Percentiles rank a stretch among this genome's conserved stretches.
Evolutionary conservation across 495 filamentous ascomycete genomes (phyloP).

Genomic region (Aspergillus conjunctus): DNA sequence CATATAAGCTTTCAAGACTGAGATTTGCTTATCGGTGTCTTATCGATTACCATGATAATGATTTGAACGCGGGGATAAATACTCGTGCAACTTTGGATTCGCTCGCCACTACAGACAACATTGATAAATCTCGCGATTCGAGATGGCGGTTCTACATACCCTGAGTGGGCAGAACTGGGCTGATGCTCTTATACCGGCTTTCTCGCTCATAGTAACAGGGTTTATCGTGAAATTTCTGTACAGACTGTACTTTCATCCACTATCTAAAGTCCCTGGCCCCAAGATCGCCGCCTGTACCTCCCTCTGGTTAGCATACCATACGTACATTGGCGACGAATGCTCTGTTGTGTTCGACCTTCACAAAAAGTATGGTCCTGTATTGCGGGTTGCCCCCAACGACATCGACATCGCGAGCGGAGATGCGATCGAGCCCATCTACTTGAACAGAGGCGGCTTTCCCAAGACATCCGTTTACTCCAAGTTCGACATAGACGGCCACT

Average conservation of each 20-base stretch:
- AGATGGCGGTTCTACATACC: neutral
- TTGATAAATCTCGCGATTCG: neutral
- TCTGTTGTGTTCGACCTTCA: conserved; percentile 40
- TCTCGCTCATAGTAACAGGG: neutral
- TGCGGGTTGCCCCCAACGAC: conserved; percentile 53
- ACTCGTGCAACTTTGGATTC: neutral
- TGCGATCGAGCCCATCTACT: conserved; percentile 49
- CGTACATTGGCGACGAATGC: conserved; percentile 45
- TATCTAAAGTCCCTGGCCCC: conserved; percentile 43
- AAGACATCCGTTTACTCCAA: conserved; percentile 52
- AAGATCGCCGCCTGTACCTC: conserved; percentile 40
- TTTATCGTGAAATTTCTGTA: conserved; percentile 25
- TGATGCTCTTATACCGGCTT: neutral
- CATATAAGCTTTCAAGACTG: neutral
- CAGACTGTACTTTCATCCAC: conserved; percentile 36
- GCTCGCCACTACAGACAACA: neutral
- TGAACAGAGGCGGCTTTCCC: conserved; percentile 47
- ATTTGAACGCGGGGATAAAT: neutral
- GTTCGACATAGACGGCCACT: conserved; percentile 54
- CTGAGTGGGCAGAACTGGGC: neutral
- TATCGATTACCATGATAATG: neutral
- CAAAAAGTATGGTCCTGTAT: conserved; percentile 43
- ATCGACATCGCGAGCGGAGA: conserved; percentile 46
- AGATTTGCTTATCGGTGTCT: neutral
- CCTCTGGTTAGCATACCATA: conserved; percentile 46